phyloP scores from a whole-genome alignment of 306 rosid species.

The Cicer cuneatum region DNA sequence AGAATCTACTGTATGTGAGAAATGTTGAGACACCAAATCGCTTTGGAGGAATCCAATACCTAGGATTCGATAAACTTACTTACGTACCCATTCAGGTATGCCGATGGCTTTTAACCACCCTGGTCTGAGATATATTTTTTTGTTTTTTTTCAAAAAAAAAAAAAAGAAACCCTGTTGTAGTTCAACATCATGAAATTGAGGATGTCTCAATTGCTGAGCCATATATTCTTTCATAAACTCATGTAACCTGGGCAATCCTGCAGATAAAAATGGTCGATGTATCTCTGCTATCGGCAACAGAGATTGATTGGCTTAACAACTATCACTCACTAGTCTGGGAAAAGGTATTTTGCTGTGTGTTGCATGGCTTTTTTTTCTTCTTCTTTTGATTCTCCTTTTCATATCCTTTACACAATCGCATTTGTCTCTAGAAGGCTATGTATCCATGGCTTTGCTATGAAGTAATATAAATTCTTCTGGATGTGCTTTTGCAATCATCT shows the following conservation, averaged over 20 bases:
- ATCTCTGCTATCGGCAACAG: slow-evolving; percentile 73
- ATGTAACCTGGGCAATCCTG: slow-evolving; percentile 47
- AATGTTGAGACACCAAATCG: slow-evolving; percentile 72
- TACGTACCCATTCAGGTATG: slow-evolving; percentile 90
- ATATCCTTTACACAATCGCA: slow-evolving; percentile 2
- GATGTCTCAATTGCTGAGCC: slow-evolving; percentile 39
- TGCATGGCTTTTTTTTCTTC: not conserved
- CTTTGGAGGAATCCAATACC: slow-evolving; percentile 80
- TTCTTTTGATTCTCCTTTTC: not conserved
- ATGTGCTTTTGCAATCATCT: slow-evolving; percentile 1
- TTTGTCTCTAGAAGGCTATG: slow-evolving; percentile 10
- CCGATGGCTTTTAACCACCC: slow-evolving; percentile 22
- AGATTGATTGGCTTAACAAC: slow-evolving; percentile 78
- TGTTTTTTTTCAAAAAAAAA: not conserved
- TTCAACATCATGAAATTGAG: slow-evolving; percentile 32
- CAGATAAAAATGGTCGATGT: slow-evolving; percentile 84
- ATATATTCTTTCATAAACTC: slow-evolving; percentile 17
- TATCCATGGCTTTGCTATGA: slow-evolving; percentile 33
- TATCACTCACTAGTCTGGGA: slow-evolving; percentile 93
- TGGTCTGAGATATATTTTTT: not conserved
- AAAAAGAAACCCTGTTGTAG: not conserved
- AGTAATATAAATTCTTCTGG: slow-evolving; percentile 15
- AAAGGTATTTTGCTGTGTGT: slow-evolving; percentile 62
- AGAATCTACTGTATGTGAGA: slow-evolving; percentile 85
- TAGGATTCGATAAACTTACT: slow-evolving; percentile 92